Base-by-base conservation (phyloP, 225 moss, liverwort and hornwort species). In the Climacium dendroides region DNA sequence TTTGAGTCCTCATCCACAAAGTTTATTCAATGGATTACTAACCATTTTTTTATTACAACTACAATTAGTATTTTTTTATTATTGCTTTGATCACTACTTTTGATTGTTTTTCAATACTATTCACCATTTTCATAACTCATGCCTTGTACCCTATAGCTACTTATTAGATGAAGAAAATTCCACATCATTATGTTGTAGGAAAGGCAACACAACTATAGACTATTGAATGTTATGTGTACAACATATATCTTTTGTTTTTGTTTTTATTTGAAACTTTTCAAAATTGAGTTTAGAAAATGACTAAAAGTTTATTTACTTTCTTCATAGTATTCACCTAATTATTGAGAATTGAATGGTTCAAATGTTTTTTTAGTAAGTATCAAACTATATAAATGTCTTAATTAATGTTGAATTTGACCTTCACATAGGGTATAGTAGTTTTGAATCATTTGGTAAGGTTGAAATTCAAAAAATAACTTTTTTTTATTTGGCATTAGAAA, bases 141-240 rank as follows among this genome's bases (percentile, higher is more conserved):
- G 35, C 10, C 19, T 19, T 0, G 2, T 66, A 11, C 4, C 0
- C 20, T 13, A 11, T 11, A 11, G 6, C 3, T n/a, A 11, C 1
- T n/a, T 2, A n/a, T 66, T 20, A 6, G 19, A 35, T 66, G 20
- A 11, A 0, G 2, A n/a, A 35, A 20, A 66, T 66, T n/a, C 4
- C 20, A n/a, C n/a, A 66, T 20, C 4, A 66, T 19, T n/a, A 0
- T 20, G 3, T n/a, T 66, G 66, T 2, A 1, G 2, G 1, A 66
- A 66, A 4, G 6, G 6, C 4, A 11, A 12, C 5, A n/a, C 0
- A 20, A 6, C 19, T 65, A n/a, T 19, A 0, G 4, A 11, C 4
- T 20, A 65, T 19, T 19, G 11, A n/a, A 66, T 20, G 6, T n/a
- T 20, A n/a, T n/a, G 1, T n/a, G n/a, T 39, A 1, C 8, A 70